phyloP scores from a whole-genome alignment of 305 asterid species.

The Caryopteris hybrid region DNA sequence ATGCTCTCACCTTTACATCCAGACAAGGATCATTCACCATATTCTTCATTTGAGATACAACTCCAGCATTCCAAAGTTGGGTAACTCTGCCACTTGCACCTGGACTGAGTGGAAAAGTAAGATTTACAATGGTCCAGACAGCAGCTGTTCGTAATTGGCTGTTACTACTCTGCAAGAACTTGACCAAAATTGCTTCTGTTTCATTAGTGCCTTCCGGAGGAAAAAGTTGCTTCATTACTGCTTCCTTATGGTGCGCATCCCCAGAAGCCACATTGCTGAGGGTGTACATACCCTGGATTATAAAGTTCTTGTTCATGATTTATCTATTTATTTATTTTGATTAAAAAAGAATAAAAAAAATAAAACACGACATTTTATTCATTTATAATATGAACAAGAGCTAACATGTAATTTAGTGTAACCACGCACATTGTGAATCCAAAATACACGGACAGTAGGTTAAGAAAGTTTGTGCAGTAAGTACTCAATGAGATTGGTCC shows the following conservation, averaged over 20 bases:
- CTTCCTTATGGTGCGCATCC: constrained; percentile 84
- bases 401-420: not conserved
- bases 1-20: constrained; percentile 72
- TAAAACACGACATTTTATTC: not conserved
- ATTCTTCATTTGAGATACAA: constrained; percentile 62
- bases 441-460: not conserved
- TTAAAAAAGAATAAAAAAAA: not conserved
- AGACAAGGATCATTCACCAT: constrained; percentile 80
- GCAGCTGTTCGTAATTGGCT: constrained; percentile 75
- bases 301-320: too few species aligned
- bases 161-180: constrained; percentile 66
- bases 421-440: not conserved
- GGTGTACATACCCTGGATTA: constrained; percentile 65
- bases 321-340: not conserved
- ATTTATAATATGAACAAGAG: not conserved
- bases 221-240: constrained; percentile 66
- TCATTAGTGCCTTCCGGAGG: constrained; percentile 31
- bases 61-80: constrained; percentile 58
- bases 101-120: constrained; percentile 61
- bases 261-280: constrained; percentile 89
- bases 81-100: constrained; percentile 52
- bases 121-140: constrained; percentile 78
- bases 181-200: constrained; percentile 41
- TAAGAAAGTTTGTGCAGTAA: not conserved
- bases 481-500: not conserved